Base-by-base conservation (phyloP, 441 rosid genomes). In the Lepidium campestre region DNA sequence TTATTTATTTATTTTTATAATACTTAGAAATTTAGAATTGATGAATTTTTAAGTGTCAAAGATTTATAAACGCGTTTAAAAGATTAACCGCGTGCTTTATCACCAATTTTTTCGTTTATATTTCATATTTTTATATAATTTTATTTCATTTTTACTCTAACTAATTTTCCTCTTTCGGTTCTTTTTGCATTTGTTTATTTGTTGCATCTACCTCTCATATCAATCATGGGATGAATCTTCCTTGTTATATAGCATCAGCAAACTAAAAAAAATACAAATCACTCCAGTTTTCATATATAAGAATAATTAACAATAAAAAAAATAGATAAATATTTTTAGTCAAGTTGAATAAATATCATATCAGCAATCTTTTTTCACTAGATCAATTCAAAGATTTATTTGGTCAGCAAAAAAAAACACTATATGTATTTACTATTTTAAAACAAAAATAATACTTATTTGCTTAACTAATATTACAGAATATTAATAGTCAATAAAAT, bases 41-140 rank as follows among this genome's bases (percentile, higher is more conserved):
- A 27, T 25, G 11, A 45, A 54, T 44, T 13, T 13, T 53, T 5
- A 39, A 31, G 44, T 32, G 20, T 39, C 23, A 29, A 19, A 3
- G 11, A 25, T 5, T 31, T 19, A 10, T 4, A 39, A 60, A 39
- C 58, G 72, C 72, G 58, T 68, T 39, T 17, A 47, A 4, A 27
- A 57, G 41, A 57, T 67, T 45, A 46, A 31, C 31, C 48, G 64
- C 29, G 48, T 56, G 15, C 31, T 17, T 67, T 57, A 29, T 45
- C 39, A 55, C 56, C 54, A 6, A 27, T 27, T 27, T 25, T 25
- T 3, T n/a, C n/a, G n/a, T 4, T 25, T 25, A 25, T 25, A 25
- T 2, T 25, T 25, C 27, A 25, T 17, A 42, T 17, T 59, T 27
- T 10, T 31, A 9, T 23, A 5, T 58, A 25, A 39, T 8, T 58